phyloP scores from a whole-genome alignment of 2,329 filamentous ascomycete genomes.

The Elsinoe perseae region DNA sequence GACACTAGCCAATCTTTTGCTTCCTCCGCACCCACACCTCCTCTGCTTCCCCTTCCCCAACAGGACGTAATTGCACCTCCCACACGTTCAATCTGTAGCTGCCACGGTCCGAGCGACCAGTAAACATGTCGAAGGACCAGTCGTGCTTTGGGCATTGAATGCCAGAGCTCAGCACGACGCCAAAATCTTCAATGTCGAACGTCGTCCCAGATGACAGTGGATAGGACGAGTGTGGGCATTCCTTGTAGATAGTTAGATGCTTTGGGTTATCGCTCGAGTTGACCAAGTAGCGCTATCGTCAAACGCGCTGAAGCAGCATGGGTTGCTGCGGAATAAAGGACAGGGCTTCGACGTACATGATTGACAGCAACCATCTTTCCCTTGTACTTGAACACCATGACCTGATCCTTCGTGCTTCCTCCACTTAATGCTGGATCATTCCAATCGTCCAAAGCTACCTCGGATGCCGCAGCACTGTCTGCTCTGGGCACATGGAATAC shows the following conservation, averaged over 20 bases:
- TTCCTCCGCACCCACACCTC: slow-evolving; percentile 31
- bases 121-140: slow-evolving; percentile 64
- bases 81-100: slow-evolving; percentile 55
- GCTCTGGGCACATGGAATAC: neutral
- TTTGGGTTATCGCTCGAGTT: neutral
- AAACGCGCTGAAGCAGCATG: too few species aligned
- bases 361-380: slow-evolving; percentile 60
- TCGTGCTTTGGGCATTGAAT: slow-evolving; percentile 61
- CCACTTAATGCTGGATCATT: slow-evolving; percentile 32
- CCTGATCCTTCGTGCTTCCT: slow-evolving; percentile 44
- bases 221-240: slow-evolving; percentile 59
- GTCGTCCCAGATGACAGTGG: slow-evolving; percentile 55
- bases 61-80: slow-evolving; percentile 49
- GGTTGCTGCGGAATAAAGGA: neutral
- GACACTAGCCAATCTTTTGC: slow-evolving; percentile 15
- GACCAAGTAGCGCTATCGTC: neutral
- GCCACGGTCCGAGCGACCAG: slow-evolving; percentile 54
- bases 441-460: slow-evolving; percentile 33
- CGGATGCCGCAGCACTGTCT: slow-evolving; percentile 15
- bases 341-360: slow-evolving; percentile 43
- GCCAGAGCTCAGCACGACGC: slow-evolving; percentile 53
- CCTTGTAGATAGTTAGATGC: neutral
- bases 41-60: slow-evolving; percentile 18
- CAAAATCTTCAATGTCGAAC: slow-evolving; percentile 68
- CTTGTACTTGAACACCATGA: slow-evolving; percentile 57